Evolutionary conservation across 2,329 filamentous ascomycete genomes (phyloP).

Genomic region (Immersiporthe knoxdaviesiana): DNA sequence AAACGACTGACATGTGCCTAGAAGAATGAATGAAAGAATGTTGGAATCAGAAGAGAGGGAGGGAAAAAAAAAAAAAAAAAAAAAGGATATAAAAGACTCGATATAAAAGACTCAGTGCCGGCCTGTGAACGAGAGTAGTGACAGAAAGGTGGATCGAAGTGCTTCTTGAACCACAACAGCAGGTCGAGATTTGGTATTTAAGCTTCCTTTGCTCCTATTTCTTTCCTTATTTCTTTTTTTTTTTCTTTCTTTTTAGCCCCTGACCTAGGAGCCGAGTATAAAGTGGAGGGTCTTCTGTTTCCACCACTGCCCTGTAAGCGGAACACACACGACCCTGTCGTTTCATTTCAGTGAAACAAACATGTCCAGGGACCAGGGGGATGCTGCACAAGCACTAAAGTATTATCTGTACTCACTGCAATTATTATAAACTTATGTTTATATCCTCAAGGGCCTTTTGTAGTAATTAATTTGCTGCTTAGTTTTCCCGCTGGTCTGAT

Average conservation of each 20-base stretch:
- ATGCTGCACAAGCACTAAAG: not conserved
- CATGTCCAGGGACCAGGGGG: slow-evolving; percentile 9
- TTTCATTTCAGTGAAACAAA: slow-evolving; percentile 29
- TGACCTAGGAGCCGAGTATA: not conserved
- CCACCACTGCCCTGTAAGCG: slow-evolving; percentile 7
- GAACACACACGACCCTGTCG: slow-evolving; percentile 4
- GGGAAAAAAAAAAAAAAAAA: too few relatives aligned
- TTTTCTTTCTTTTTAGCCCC: not conserved
- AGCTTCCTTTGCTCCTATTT: not conserved
- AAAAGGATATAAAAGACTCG: not conserved
- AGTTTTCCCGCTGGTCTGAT: not conserved
- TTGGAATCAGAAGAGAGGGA: not conserved
- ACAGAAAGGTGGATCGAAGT: not conserved
- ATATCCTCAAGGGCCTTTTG: too few relatives aligned
- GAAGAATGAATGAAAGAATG: not conserved
- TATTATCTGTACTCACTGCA: not conserved
- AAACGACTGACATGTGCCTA: not conserved
- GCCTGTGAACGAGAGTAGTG: not conserved
- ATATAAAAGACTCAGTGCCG: not conserved
- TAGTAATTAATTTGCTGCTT: not conserved
- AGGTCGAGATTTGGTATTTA: not conserved
- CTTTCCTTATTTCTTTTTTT: too few relatives aligned
- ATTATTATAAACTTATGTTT: not conserved
- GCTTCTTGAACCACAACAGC: not conserved
- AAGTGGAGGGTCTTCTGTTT: slow-evolving; percentile 10